phyloP scores from a whole-genome alignment of 495 filamentous ascomycete genomes.

The Penicillium pancosmium region DNA sequence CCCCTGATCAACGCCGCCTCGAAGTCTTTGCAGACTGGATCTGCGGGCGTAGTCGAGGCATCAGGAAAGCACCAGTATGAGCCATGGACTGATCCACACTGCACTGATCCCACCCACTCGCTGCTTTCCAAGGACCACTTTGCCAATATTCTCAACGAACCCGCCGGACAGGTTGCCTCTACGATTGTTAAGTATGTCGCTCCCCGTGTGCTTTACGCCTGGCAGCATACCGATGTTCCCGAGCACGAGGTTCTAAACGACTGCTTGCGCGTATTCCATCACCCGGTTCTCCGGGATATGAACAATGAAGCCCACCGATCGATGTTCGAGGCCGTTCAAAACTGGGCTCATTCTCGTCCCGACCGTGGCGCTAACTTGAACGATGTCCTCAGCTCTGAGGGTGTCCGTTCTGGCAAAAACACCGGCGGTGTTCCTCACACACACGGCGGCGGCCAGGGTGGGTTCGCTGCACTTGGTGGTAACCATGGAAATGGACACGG shows the following conservation, averaged over 20 bases:
- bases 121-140: conserved; percentile 97
- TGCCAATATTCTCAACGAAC: conserved; percentile 85
- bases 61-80: conserved; percentile 86
- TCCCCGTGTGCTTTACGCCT: conserved; percentile 85
- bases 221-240: conserved; percentile 80
- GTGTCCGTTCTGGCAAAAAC: conserved; percentile 80
- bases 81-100: conserved; percentile 83
- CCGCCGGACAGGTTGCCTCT: conserved; percentile 79
- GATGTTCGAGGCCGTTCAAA: conserved; percentile 83
- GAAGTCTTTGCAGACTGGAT: conserved; percentile 79
- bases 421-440: conserved; percentile 54
- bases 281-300: conserved; percentile 76
- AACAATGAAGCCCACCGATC: conserved; percentile 73
- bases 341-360: conserved; percentile 69
- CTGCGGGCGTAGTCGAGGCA: conserved; percentile 74
- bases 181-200: conserved; percentile 81
- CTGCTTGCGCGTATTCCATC: conserved; percentile 79
- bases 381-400: conserved; percentile 70
- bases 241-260: conserved; percentile 80
- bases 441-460: conserved; percentile 30
- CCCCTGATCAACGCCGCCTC: conserved; percentile 90
- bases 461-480: conserved; percentile 31
- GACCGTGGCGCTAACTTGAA: conserved; percentile 67
- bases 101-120: conserved; percentile 91
- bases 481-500: conserved; percentile 20